These are phyloP conservation scores for Curvularia sp. DNA, from an alignment of 2,329 filamentous ascomycete genomes.

Conservation along the genomic window DNA sequence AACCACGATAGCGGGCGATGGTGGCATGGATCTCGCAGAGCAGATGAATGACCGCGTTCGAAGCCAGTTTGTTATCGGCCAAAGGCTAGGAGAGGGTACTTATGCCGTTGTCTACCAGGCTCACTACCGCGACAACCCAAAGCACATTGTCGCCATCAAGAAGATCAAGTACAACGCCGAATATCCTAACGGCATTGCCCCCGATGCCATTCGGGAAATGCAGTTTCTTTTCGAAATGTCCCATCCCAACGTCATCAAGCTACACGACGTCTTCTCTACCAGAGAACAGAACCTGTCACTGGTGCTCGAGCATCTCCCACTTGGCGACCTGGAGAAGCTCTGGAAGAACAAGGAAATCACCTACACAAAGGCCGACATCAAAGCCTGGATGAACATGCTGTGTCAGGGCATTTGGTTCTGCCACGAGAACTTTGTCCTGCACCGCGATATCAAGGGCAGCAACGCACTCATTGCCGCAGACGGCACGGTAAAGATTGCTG, in stretches of 20 bases:
- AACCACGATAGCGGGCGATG: slow-evolving; percentile 27
- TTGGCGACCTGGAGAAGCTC: slow-evolving; percentile 94
- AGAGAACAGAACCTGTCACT: slow-evolving; percentile 97
- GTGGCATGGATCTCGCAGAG: slow-evolving; percentile 53
- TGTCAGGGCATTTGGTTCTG: slow-evolving; percentile 92
- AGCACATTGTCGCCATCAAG: slow-evolving; percentile 84
- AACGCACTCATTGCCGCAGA: slow-evolving; percentile 94
- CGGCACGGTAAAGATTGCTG: slow-evolving; percentile 92
- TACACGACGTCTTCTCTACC: slow-evolving; percentile 91
- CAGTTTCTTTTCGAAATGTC: slow-evolving; percentile 93
- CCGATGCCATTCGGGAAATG: slow-evolving; percentile 94
- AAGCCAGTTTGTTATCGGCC: slow-evolving; percentile 89
- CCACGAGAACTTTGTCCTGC: slow-evolving; percentile 90
- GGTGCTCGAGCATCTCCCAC: slow-evolving; percentile 89
- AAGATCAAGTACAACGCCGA: slow-evolving; percentile 89
- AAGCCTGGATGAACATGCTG: slow-evolving; percentile 99
- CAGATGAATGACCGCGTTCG: slow-evolving; percentile 63
- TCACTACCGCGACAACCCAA: slow-evolving; percentile 75
- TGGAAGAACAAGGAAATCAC: slow-evolving; percentile 78
- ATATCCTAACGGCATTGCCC: slow-evolving; percentile 88
- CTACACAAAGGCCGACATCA: slow-evolving; percentile 90
- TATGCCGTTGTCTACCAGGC: slow-evolving; percentile 96
- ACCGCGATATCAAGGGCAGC: slow-evolving; percentile 99
- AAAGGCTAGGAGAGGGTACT: slow-evolving; percentile 93
- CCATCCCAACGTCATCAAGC: slow-evolving; percentile 93